A percentile compares a stretch with the other conserved stretches of the same genome.
phyloP scores from a whole-genome alignment of 352 stramenopile genomes.

The Phytophthora megakarya region DNA sequence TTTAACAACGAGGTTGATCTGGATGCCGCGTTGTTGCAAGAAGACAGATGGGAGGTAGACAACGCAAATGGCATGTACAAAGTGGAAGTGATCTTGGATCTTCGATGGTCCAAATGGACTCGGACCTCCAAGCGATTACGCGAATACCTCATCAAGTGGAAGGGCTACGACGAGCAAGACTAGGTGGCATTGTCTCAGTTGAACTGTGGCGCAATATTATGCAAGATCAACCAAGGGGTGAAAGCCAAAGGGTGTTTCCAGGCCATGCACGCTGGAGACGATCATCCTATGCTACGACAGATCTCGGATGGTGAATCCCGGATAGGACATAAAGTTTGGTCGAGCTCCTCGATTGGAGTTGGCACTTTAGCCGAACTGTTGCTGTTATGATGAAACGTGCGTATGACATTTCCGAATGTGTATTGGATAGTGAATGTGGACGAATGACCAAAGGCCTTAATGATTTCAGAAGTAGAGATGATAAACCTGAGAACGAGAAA shows the following conservation, averaged over 20 bases:
- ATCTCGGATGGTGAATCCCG: too few relatives aligned
- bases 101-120: not conserved
- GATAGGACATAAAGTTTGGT: too few relatives aligned
- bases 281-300: too few relatives aligned
- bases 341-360: too few relatives aligned
- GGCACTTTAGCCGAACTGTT: too few relatives aligned
- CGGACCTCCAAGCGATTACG: not conserved
- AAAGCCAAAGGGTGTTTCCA: not conserved
- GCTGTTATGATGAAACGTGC: too few relatives aligned
- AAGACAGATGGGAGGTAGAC: not conserved
- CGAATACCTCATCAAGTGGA: conserved; percentile 10
- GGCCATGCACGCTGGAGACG: too few relatives aligned
- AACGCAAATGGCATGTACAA: not conserved
- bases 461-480: too few relatives aligned
- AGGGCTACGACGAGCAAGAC: not conserved
- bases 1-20: not conserved
- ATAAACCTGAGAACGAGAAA: too few relatives aligned
- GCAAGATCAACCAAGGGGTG: conserved; percentile 1
- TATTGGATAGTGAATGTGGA: too few relatives aligned
- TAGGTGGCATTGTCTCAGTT: not conserved
- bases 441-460: too few relatives aligned
- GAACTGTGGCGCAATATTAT: not conserved
- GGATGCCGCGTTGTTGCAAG: not conserved
- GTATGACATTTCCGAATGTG: too few relatives aligned
- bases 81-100: not conserved